phyloP scores from a whole-genome alignment of 2,329 filamentous ascomycete genomes.

The Verticillium nubilum region DNA sequence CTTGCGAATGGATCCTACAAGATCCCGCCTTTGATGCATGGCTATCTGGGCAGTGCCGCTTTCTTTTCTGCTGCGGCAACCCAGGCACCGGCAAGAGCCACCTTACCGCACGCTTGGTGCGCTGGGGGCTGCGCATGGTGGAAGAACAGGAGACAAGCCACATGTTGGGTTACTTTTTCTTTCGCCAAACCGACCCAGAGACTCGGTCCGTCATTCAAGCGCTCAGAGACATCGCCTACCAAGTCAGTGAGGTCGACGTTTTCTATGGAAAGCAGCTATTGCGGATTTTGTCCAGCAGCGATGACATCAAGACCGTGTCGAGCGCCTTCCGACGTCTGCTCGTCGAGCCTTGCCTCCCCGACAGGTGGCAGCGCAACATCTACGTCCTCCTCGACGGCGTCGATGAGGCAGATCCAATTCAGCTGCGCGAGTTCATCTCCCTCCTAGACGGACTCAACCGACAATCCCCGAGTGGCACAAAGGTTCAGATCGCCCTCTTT shows the following conservation, averaged over 20 bases:
- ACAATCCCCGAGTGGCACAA: slow-evolving; percentile 12
- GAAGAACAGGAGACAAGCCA: slow-evolving; percentile 10
- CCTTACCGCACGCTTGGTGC: slow-evolving; percentile 36
- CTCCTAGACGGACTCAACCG: slow-evolving; percentile 23
- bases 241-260: slow-evolving; percentile 38
- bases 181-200: slow-evolving; percentile 39
- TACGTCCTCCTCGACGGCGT: slow-evolving; percentile 42
- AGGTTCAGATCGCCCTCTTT: slow-evolving; percentile 31
- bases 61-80: slow-evolving; percentile 38
- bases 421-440: slow-evolving; percentile 29
- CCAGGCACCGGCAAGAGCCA: slow-evolving; percentile 42
- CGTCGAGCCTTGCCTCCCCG: slow-evolving; percentile 28
- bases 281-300: slow-evolving; percentile 24
- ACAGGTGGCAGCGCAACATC: slow-evolving; percentile 24
- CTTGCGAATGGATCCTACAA: slow-evolving; percentile 39
- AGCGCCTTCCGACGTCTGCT: slow-evolving; percentile 38
- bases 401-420: slow-evolving; percentile 35
- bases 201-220: slow-evolving; percentile 39
- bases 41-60: slow-evolving; percentile 28
- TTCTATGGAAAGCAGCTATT: slow-evolving; percentile 36
- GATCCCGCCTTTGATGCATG: slow-evolving; percentile 33
- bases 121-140: slow-evolving; percentile 28
- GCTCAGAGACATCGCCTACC: slow-evolving; percentile 39
- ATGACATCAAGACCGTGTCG: slow-evolving; percentile 36
- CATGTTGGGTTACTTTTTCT: slow-evolving; percentile 41